These are phyloP conservation scores for Chalciporus sphaerocephalus DNA, from an alignment of 768 basidiomycete species.

Conservation along the genomic window DNA sequence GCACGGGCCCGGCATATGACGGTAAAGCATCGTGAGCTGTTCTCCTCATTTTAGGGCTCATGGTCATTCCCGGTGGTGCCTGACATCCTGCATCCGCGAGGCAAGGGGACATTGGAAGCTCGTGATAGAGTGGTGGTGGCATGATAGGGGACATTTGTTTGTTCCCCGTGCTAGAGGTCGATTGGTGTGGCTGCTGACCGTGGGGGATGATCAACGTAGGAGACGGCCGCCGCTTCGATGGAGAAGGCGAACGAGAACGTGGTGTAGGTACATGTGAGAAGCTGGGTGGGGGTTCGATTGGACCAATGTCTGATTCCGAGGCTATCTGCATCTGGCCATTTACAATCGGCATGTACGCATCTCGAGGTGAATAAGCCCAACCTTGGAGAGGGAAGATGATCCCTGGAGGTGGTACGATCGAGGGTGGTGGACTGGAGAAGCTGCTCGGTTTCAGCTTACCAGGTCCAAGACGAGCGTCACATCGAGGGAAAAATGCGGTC, in stretches of 20 bases:
- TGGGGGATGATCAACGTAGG: conserved; percentile 11
- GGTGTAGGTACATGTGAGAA: conserved; percentile 17
- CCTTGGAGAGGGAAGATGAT: conserved; percentile 23
- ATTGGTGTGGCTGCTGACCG: conserved; percentile 2
- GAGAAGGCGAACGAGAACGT: conserved; percentile 3
- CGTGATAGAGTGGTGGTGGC: conserved; percentile 21
- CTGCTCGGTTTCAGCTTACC: conserved; percentile 13
- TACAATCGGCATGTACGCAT: conserved; percentile 10
- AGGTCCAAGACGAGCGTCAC: conserved; percentile 9
- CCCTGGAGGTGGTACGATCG: conserved; percentile 26
- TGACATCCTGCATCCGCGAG: conserved; percentile 25
- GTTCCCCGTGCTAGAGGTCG: neutral
- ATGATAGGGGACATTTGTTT: conserved; percentile 8
- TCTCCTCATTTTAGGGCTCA: conserved; percentile 15
- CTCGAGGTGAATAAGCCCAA: conserved; percentile 12
- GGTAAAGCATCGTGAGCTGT: conserved; percentile 11
- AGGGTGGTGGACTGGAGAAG: conserved; percentile 2
- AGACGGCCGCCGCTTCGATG: conserved; percentile 13
- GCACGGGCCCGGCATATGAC: conserved; percentile 1
- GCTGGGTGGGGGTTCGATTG: conserved; percentile 7
- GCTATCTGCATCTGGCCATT: conserved; percentile 2
- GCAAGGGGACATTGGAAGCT: conserved; percentile 14
- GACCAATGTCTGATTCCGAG: conserved; percentile 4
- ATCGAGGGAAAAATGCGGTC: neutral
- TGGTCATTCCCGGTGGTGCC: conserved; percentile 14